Percentiles rank a stretch among this genome's conserved stretches.
Conservation (phyloP, 1,139 yeast genomes). For the Yamadazyma diospyri region DNA sequence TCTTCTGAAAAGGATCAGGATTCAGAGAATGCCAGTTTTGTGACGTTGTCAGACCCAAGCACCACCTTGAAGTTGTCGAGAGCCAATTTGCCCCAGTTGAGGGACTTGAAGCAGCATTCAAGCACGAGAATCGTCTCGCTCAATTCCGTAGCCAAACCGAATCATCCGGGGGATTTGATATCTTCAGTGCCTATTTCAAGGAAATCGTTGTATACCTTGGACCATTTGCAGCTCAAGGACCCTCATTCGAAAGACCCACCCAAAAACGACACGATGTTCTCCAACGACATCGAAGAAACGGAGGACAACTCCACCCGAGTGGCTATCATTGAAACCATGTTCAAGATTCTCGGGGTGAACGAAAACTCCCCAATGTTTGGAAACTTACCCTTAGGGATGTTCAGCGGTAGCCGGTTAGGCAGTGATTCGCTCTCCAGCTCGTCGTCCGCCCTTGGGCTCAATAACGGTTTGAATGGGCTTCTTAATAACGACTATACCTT, state of each 20-base stretch:
- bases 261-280: conserved; percentile 1
- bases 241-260: conserved; percentile 1
- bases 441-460: conserved; percentile 29
- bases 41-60: neutral
- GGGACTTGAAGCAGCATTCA: conserved; percentile 6
- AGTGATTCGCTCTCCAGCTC: conserved; percentile 23
- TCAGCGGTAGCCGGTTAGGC: conserved; percentile 8
- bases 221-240: conserved; percentile 10
- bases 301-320: conserved; percentile 68
- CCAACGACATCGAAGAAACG: conserved; percentile 50
- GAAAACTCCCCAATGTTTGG: conserved; percentile 21
- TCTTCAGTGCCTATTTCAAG: conserved; percentile 80
- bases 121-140: conserved; percentile 64
- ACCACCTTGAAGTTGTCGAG: conserved; percentile 3
- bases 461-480: conserved; percentile 27
- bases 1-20: neutral
- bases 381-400: neutral
- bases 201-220: conserved; percentile 26
- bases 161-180: conserved; percentile 78
- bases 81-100: conserved; percentile 6
- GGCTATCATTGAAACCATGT: conserved; percentile 74
- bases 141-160: conserved; percentile 55
- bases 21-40: neutral
- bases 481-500: conserved; percentile 16
- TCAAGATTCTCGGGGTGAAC: conserved; percentile 67